Evolutionary conservation across 495 filamentous ascomycete genomes (phyloP).

Genomic region (Elasticomyces elasticus): DNA sequence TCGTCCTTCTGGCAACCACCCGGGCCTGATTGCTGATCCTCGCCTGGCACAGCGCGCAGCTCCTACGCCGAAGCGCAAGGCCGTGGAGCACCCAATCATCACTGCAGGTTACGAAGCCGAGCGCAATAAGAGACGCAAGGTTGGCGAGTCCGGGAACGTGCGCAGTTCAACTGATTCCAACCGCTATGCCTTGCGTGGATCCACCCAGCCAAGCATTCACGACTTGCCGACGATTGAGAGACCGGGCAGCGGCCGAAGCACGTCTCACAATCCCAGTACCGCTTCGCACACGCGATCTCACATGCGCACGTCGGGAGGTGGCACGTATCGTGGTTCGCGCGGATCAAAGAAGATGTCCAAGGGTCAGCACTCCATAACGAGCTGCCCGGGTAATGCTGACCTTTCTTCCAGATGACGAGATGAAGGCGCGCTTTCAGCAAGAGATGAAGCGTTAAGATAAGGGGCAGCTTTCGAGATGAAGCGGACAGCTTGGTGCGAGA

Average conservation of each 20-base stretch:
- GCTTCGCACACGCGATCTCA: conserved; percentile 1
- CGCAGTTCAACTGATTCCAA: neutral
- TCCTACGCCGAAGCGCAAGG: neutral
- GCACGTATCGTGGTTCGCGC: neutral
- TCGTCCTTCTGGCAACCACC: neutral
- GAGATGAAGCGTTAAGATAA: conserved; percentile 12
- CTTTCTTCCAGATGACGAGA: conserved; percentile 8
- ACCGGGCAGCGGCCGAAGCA: neutral
- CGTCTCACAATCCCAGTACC: neutral
- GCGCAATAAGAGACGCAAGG: conserved; percentile 10
- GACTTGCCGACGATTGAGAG: conserved; percentile 9
- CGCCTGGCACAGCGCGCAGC: neutral
- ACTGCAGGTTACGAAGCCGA: conserved; percentile 7
- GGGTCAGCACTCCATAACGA: neutral
- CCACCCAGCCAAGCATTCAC: conserved; percentile 6
- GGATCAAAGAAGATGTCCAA: conserved; percentile 10
- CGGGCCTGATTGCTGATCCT: conserved; percentile 2
- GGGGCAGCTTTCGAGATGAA: neutral
- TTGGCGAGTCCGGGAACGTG: neutral
- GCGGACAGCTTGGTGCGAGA: too few relatives aligned
- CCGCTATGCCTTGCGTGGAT: conserved; percentile 6
- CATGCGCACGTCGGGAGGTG: conserved; percentile 15
- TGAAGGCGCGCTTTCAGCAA: conserved; percentile 15
- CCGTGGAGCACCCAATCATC: neutral
- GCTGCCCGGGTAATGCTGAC: neutral